phyloP scores from a whole-genome alignment of 179 eudicot species.

The Patellifolia procumbens region DNA sequence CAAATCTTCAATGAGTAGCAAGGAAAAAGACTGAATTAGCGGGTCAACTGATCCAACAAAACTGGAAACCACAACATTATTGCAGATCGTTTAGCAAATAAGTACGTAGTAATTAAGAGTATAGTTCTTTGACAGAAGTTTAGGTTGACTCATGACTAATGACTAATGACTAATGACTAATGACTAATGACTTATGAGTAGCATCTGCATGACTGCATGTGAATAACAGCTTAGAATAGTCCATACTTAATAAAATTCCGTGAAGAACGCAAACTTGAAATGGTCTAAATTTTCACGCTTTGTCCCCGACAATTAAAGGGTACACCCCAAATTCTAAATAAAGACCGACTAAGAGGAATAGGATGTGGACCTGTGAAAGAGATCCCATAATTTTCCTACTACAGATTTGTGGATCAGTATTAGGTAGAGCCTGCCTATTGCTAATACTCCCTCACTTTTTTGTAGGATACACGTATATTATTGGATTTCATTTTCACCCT shows the following conservation, averaged over 20 bases:
- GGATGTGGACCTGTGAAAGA: neutral
- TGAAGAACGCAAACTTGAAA: neutral
- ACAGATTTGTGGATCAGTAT: too few species aligned
- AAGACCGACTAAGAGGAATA: too few species aligned
- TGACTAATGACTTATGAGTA: neutral
- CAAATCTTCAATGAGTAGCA: too few species aligned
- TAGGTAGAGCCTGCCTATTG: too few species aligned
- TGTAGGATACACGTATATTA: too few species aligned
- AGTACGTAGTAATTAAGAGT: neutral
- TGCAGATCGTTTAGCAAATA: neutral
- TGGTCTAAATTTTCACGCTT: neutral
- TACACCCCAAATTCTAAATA: too few species aligned
- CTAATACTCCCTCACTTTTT: too few species aligned
- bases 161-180: too few species aligned
- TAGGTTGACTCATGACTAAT: neutral
- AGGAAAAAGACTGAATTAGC: too few species aligned
- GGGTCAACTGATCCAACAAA: neutral
- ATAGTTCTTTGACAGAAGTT: neutral
- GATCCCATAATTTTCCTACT: neutral
- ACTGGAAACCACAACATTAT: neutral
- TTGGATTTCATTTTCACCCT: too few species aligned
- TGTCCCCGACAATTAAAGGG: neutral
- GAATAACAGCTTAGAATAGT: neutral
- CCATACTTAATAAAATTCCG: neutral
- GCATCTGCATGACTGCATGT: constrained; percentile 10